Conservation (phyloP, 352 stramenopile species). For the Thraustochytrium striatum region DNA sequence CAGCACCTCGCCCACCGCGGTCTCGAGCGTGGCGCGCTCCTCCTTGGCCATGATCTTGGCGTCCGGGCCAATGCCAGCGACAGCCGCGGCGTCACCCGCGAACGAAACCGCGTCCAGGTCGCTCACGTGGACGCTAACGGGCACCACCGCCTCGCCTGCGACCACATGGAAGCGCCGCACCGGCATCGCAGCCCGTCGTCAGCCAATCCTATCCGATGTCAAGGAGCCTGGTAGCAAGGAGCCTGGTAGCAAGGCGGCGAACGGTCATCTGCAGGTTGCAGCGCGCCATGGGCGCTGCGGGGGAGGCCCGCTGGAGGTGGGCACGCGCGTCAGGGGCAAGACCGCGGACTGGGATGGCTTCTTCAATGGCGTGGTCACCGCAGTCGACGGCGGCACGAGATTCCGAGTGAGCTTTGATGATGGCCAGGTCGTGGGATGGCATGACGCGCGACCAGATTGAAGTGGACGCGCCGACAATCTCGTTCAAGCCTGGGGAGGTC, state of each 20-base stretch:
- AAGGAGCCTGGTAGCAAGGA: too few species aligned
- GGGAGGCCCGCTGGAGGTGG: neutral
- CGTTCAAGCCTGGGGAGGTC: constrained; percentile 1
- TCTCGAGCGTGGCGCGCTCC: neutral
- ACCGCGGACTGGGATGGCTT: constrained; percentile 2
- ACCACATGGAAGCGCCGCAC: too few species aligned
- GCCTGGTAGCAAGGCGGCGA: neutral
- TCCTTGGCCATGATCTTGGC: neutral
- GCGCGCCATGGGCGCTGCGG: neutral
- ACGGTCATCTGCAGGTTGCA: neutral
- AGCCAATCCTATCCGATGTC: too few species aligned
- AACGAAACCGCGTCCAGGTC: neutral
- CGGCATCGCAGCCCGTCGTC: too few species aligned
- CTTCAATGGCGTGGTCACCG: constrained; percentile 31
- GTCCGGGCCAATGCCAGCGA: neutral
- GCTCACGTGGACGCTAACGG: too few species aligned
- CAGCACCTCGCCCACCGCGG: neutral
- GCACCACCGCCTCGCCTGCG: too few species aligned
- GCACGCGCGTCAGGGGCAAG: constrained; percentile 5
- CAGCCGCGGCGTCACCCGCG: neutral
- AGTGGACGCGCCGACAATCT: neutral
- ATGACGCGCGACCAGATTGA: neutral
- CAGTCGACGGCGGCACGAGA: neutral
- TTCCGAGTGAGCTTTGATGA: constrained; percentile 38
- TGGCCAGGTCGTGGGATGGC: neutral